Conservation (phyloP, 805 yeast genomes). For the Diddensiella santjacobensis region DNA sequence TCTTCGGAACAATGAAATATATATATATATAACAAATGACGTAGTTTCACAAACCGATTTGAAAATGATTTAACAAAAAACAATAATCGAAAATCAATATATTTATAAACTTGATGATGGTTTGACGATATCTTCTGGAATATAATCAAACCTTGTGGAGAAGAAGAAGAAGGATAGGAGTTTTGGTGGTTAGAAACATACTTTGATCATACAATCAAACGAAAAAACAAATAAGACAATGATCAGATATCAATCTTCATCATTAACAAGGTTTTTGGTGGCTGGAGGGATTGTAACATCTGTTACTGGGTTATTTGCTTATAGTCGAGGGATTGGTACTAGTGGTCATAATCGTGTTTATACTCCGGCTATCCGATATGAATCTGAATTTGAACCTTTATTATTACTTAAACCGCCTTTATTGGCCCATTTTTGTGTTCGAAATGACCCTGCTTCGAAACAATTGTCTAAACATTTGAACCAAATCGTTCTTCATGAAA, state of each 20-base stretch:
- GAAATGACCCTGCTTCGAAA: constrained; percentile 61
- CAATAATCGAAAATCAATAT: too few relatives aligned
- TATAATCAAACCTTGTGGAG: too few relatives aligned
- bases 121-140: too few relatives aligned
- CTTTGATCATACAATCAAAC: too few relatives aligned
- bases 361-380: constrained; percentile 48
- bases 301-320: constrained; percentile 8
- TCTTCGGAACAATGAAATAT: too few relatives aligned
- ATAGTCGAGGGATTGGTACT: not conserved
- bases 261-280: not conserved
- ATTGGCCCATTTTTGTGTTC: constrained; percentile 64
- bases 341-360: constrained; percentile 20
- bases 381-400: constrained; percentile 56
- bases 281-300: constrained; percentile 1
- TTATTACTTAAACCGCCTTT: constrained; percentile 53
- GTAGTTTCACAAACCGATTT: too few relatives aligned
- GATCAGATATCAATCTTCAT: not conserved
- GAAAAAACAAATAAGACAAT: not conserved
- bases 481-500: constrained; percentile 45
- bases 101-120: too few relatives aligned
- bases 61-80: too few relatives aligned
- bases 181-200: too few relatives aligned
- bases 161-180: too few relatives aligned
- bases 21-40: too few relatives aligned
- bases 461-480: constrained; percentile 60